A percentile compares a stretch with the other conserved stretches of the same genome.
These are phyloP conservation scores for Amaranthus hypochondriacus DNA, from an alignment of 148 eudicot genomes.

Conservation along the genomic window DNA sequence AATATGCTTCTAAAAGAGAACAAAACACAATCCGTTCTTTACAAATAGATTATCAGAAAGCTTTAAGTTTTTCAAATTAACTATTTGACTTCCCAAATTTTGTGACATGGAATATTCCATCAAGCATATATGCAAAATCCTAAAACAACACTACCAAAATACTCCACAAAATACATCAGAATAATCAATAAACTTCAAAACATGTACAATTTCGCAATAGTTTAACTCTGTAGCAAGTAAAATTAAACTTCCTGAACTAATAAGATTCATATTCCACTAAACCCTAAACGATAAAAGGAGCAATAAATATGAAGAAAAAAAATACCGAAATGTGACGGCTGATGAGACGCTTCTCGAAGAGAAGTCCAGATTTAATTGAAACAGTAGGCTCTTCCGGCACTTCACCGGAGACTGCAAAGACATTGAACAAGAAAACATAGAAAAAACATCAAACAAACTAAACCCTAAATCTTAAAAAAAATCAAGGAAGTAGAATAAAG, in stretches of 20 bases:
- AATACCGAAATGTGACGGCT: slow-evolving; percentile 77
- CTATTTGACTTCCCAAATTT: too few species aligned
- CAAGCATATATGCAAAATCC: neutral
- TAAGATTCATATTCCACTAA: neutral
- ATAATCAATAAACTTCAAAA: neutral
- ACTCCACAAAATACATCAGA: neutral
- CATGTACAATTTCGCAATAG: neutral
- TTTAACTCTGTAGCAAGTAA: neutral
- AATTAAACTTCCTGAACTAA: too few species aligned
- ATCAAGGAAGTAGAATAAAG: neutral
- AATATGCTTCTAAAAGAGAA: too few species aligned
- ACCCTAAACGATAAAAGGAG: neutral
- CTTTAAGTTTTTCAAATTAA: too few species aligned
- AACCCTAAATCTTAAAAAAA: slow-evolving; percentile 18
- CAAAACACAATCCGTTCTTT: neutral
- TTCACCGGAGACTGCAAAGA: slow-evolving; percentile 83
- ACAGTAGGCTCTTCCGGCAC: slow-evolving; percentile 93
- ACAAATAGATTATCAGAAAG: too few species aligned
- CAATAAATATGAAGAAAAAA: neutral
- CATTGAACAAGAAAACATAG: neutral
- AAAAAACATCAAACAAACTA: slow-evolving; percentile 8
- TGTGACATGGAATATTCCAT: too few species aligned
- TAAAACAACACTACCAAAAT: neutral
- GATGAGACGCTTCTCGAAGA: slow-evolving; percentile 81
- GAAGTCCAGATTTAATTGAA: slow-evolving; percentile 76